phyloP scores from a whole-genome alignment of 2,329 filamentous ascomycete species.

The Thielaviopsis punctulata region DNA sequence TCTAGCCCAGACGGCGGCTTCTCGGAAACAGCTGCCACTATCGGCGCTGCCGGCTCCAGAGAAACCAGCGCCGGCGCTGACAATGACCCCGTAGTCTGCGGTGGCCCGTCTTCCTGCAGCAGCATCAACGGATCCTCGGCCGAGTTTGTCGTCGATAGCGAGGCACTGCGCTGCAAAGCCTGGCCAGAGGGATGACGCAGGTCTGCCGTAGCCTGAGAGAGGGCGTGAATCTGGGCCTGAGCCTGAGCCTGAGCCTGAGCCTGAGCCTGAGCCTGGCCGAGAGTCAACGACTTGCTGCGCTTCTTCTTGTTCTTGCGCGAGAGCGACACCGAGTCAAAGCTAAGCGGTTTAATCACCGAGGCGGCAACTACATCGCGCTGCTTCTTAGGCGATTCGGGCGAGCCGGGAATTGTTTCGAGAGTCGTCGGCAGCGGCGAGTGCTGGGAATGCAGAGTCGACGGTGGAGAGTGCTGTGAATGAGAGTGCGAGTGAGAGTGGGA shows the following conservation, averaged over 20 bases:
- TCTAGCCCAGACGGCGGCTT: too few species aligned
- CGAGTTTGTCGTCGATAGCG: background rate
- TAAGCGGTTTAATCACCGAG: background rate
- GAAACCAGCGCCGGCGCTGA: background rate
- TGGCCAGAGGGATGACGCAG: background rate
- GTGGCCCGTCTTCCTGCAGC: background rate
- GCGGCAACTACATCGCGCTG: background rate
- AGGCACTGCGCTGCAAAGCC: background rate
- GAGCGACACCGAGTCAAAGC: background rate
- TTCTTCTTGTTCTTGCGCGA: background rate
- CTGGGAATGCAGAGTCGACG: too few species aligned
- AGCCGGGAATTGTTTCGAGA: conserved; percentile 9
- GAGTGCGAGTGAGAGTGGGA: background rate
- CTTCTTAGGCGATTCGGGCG: conserved; percentile 5
- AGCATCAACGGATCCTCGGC: too few species aligned
- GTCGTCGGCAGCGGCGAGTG: background rate
- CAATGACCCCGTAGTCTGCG: background rate
- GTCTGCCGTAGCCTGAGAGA: background rate
- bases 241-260: background rate
- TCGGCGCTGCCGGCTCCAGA: background rate
- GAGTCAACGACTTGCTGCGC: background rate
- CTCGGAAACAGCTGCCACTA: background rate
- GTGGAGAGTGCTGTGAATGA: too few species aligned
- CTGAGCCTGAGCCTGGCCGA: background rate
- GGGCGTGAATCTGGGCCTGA: background rate